Evolutionary conservation across 2,329 filamentous ascomycete species (phyloP), one percentile per base, ranked within the genome.

Genomic region (Xylaria multiplex): DNA sequence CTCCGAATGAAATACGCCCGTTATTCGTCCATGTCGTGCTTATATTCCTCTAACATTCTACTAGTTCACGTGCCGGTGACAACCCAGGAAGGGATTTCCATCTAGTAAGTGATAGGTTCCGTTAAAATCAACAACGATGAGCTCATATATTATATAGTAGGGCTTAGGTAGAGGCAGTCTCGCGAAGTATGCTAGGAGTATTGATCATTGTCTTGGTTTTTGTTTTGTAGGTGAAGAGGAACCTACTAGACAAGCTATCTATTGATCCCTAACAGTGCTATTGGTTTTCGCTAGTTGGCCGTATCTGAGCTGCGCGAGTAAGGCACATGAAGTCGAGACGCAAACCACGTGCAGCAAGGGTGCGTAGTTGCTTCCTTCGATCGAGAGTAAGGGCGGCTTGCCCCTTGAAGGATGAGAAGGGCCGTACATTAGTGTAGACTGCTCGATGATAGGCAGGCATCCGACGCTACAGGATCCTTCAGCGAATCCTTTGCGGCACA

Each of bases 371-470:
- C n/a, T 16, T 45, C 35, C 27, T 58, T 22, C n/a, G 27, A 22
- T 62, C 16, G 43, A 57, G 27, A 22, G 22, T 32, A 19, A 55
- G 19, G 43, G 24, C 19, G 16, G 19, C 45, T 49, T 55, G 24
- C 55, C 53, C 59, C 57, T 61, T 42, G 61, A 58, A 67, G 61
- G 60, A 64, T 60, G 59, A 61, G 56, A 67, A 67, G 61, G 65
- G 56, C 61, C 61, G 46, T 67, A 64, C 61, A 64, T 67, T 59
- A 19, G 19, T 19, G 19, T 19, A 64, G 42, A 30, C 46, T 57
- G 46, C 27, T 50, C 27, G 24, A 32, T 42, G 40, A 9, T 40
- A 30, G 24, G 19, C 40, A 59, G 35, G n/a, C 53, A 43, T 49
- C 49, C 37, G 9, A 9, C 32, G 48, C 48, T 35, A 49, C 16